Percentiles rank a stretch among this genome's conserved stretches.
Evolutionary conservation across 2,329 filamentous ascomycete genomes (phyloP).

Genomic region (Amylocarpus encephaloides): DNA sequence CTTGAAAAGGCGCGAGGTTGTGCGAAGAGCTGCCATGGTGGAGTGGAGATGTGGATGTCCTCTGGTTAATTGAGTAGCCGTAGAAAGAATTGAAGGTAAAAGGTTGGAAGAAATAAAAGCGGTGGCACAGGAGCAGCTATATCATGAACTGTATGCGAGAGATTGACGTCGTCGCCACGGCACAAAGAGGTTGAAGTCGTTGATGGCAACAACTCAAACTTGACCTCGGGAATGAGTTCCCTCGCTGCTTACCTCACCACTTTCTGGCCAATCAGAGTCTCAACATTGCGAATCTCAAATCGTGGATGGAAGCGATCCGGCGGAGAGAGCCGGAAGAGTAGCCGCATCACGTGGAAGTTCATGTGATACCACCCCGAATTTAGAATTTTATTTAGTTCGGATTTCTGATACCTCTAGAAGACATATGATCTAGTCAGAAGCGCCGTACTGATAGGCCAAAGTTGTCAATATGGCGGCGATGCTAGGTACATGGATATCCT

Average conservation of each 20-base stretch:
- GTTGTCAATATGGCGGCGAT: no score
- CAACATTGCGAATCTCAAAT: neutral
- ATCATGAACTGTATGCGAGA: neutral
- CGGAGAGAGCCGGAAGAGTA: conserved; percentile 2
- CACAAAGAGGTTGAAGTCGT: neutral
- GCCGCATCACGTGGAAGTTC: neutral
- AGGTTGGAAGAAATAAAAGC: neutral
- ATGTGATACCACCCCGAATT: no score
- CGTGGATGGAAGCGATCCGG: neutral
- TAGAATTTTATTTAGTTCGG: neutral
- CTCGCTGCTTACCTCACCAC: conserved; percentile 6
- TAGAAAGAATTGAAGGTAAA: neutral
- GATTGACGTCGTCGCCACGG: neutral
- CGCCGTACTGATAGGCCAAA: no score
- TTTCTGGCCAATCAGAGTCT: conserved; percentile 1
- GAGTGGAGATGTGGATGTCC: conserved; percentile 16
- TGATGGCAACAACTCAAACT: conserved; percentile 1
- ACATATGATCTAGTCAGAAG: no score
- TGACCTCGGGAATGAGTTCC: conserved; percentile 8
- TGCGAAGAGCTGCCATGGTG: conserved; percentile 25
- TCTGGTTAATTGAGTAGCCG: neutral
- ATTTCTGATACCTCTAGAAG: neutral
- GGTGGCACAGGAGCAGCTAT: neutral
- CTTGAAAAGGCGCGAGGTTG: conserved; percentile 21
- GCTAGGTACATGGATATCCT: no score